Base-by-base conservation (phyloP, 2,329 filamentous ascomycete species). In the Beauveria bassiana region DNA sequence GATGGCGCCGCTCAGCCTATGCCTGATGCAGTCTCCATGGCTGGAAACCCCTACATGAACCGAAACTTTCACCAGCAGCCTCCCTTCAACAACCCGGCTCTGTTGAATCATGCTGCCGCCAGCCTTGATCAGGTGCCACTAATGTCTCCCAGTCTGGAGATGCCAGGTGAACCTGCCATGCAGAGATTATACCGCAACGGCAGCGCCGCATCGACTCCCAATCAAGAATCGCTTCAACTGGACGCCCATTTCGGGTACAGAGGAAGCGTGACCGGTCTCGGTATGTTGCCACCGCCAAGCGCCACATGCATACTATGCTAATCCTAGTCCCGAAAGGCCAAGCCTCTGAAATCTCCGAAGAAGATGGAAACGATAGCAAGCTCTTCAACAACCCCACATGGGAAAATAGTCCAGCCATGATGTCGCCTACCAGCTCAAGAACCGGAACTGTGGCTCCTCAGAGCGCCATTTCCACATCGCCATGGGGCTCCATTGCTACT, bases 341-440 rank as follows among this genome's bases (percentile, higher is more conserved):
- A 38, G 31, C 57, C 47, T 59, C 56, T 40, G 61, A 63, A 28
- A 55, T 45, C 1, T 55, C 61, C 14, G 61, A 63, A 47, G 57
- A 63, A 28, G 61, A 63, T 31, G 58, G 58, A 47, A 60, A 54
- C 42, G 58, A 60, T 28, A 22, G 40, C 49, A 60, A 60, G 34
- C 22, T 60, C 7, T 60, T 60, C 20, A 53, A 50, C 24, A 60
- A 60, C 28, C 46, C 43, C 43, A 51, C 56, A 5, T 63, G 61
- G 61, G 61, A 59, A 26, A 59, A 63, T 20, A 63, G 61, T n/a
- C 57, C 61, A 8, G 49, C 56, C 10, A 52, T 63, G 50, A 56
- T 63, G 61, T 63, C 61, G 28, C 61, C 61, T 9, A 56, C 34
- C 18, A 63, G 61, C 57, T 63, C 61, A 46, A 60, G 61, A 53